Evolutionary conservation across 371 early-diverging fungal genomes (phyloP).

Genomic region (Basidiobolus meristosporus): DNA sequence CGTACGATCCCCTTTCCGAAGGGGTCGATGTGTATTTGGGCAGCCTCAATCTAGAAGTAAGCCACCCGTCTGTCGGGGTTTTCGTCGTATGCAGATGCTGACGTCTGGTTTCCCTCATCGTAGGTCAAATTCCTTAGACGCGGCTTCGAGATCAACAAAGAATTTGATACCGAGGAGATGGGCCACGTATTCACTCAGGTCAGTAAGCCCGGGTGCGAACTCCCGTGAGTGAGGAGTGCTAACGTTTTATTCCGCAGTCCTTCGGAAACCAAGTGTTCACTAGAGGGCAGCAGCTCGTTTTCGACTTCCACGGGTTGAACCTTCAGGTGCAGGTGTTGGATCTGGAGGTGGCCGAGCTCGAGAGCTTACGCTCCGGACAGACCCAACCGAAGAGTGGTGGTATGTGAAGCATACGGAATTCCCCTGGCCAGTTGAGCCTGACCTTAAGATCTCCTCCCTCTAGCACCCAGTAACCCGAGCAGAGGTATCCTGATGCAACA

Average conservation of each 20-base stretch:
- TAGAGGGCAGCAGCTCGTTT: slow-evolving; percentile 23
- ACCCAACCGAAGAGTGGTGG: slow-evolving; percentile 16
- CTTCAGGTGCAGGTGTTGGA: slow-evolving; percentile 29
- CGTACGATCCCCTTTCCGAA: slow-evolving; percentile 43
- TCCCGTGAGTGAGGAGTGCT: too few relatives aligned
- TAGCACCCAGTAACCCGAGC: slow-evolving; percentile 4
- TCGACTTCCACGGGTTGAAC: slow-evolving; percentile 67
- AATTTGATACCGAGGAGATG: slow-evolving; percentile 55
- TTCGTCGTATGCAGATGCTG: neutral
- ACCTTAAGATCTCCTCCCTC: neutral
- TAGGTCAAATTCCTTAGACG: slow-evolving; percentile 33
- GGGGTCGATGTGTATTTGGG: slow-evolving; percentile 42
- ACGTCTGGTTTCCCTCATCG: neutral
- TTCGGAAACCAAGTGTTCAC: neutral
- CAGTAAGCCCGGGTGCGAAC: too few relatives aligned
- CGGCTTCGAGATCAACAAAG: slow-evolving; percentile 25
- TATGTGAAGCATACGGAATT: slow-evolving; percentile 5
- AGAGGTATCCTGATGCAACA: slow-evolving; percentile 1
- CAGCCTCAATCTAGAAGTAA: slow-evolving; percentile 47
- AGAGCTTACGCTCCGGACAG: slow-evolving; percentile 6
- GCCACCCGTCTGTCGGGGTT: neutral
- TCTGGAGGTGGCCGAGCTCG: slow-evolving; percentile 31
- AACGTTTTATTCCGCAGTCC: too few relatives aligned
- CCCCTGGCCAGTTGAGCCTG: slow-evolving; percentile 5
- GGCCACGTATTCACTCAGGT: slow-evolving; percentile 37